Conservation (phyloP, 139 green algal species). For the Coelastrella sp. region DNA sequence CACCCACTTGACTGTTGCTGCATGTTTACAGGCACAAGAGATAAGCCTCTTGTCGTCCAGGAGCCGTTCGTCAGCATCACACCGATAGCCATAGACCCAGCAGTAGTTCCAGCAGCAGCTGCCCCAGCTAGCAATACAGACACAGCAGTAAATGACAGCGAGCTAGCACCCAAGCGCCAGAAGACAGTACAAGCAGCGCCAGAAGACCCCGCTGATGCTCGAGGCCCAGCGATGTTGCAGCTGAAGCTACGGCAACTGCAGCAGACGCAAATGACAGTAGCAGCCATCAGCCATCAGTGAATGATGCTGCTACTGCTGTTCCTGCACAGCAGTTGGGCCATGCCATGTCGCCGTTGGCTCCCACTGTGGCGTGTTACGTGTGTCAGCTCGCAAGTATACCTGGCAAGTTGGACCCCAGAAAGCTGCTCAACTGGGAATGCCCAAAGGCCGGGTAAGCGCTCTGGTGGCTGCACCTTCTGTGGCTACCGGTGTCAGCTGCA, state of each 20-base stretch:
- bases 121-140: background rate
- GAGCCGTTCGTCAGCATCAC: conserved; percentile 3
- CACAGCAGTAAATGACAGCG: background rate
- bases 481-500: too few relatives aligned
- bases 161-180: background rate
- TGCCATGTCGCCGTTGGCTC: background rate
- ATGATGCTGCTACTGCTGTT: background rate
- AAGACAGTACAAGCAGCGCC: background rate
- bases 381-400: conserved; percentile 79
- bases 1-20: background rate
- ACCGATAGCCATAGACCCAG: background rate
- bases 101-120: background rate
- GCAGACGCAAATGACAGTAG: background rate
- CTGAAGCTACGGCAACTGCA: conserved; percentile 20
- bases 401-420: conserved; percentile 92
- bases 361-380: conserved; percentile 65
- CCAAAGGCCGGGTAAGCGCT: conserved; percentile 55
- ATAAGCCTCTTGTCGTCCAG: background rate
- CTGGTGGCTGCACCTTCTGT: too few relatives aligned
- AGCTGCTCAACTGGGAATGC: conserved; percentile 83
- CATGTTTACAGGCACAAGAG: background rate
- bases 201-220: background rate
- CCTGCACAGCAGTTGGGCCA: background rate
- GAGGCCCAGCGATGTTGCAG: background rate
- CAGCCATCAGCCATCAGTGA: conserved; percentile 3